A percentile compares a stretch with the other conserved stretches of the same genome.
phyloP scores from a whole-genome alignment of 2,329 filamentous ascomycete species.

The Didymellaceae sp. region DNA sequence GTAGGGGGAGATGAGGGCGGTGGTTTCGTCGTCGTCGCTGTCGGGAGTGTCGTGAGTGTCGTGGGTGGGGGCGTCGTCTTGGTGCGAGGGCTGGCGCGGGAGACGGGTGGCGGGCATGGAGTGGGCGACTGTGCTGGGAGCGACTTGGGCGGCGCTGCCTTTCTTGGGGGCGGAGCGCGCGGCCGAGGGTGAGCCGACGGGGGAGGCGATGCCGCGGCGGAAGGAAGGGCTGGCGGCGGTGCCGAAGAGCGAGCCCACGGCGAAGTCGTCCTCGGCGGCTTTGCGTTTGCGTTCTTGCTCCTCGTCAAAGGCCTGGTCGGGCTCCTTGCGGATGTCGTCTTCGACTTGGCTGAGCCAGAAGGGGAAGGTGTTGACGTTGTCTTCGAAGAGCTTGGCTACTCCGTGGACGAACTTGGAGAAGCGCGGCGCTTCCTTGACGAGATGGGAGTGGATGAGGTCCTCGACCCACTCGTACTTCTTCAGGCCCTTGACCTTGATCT shows the following conservation, averaged over 20 bases:
- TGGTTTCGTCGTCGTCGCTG: conserved; percentile 59
- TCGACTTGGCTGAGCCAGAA: conserved; percentile 96
- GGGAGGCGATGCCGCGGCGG: conserved; percentile 66
- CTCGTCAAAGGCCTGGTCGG: conserved; percentile 86
- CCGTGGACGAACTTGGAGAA: conserved; percentile 99
- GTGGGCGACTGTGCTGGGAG: conserved; percentile 27
- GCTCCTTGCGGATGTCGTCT: conserved; percentile 91
- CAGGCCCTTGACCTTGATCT: conserved; percentile 80
- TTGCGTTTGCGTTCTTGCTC: conserved; percentile 85
- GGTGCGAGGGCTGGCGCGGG: conserved; percentile 21
- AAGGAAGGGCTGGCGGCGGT: conserved; percentile 52
- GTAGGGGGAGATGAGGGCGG: conserved; percentile 29
- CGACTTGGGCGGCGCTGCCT: conserved; percentile 6
- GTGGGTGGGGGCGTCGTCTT: conserved; percentile 47
- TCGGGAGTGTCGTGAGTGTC: conserved; percentile 60
- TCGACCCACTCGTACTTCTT: conserved; percentile 86
- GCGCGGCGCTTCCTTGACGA: conserved; percentile 85
- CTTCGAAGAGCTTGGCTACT: conserved; percentile 86
- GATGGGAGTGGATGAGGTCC: conserved; percentile 89
- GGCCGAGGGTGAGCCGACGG: conserved; percentile 65
- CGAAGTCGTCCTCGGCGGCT: conserved; percentile 83
- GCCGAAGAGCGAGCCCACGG: conserved; percentile 86
- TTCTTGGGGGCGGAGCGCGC: conserved; percentile 33
- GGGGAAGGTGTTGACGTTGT: conserved; percentile 93
- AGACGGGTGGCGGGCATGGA: conserved; percentile 28